Evolutionary conservation across 139 green algal genomes (phyloP).

Genomic region (Ettlia oleoabundans): DNA sequence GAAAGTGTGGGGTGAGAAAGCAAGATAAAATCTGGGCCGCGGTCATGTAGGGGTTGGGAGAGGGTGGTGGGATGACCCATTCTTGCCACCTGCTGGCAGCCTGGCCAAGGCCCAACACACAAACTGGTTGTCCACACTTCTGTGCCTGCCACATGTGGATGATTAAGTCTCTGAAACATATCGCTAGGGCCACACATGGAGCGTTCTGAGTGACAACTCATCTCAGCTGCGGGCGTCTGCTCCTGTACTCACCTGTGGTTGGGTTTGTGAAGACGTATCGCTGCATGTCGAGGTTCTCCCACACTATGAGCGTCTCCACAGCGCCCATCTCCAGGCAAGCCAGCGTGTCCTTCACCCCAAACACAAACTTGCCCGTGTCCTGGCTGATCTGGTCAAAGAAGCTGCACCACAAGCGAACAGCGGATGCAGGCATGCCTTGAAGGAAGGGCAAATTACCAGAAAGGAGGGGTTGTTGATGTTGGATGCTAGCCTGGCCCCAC

Average conservation of each 20-base stretch:
- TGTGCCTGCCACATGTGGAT: no score
- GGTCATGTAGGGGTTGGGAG: no score
- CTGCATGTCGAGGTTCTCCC: constrained; percentile 89
- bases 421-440: not conserved
- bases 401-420: constrained; percentile 44
- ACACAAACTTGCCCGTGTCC: constrained; percentile 95
- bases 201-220: no score
- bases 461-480: not conserved
- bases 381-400: constrained; percentile 99
- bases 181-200: no score
- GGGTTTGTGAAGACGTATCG: constrained; percentile 86
- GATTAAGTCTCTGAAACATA: not conserved
- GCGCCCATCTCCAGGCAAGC: constrained; percentile 98
- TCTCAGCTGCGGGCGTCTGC: not conserved
- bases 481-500: no score
- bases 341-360: constrained; percentile 95
- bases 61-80: no score
- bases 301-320: constrained; percentile 98
- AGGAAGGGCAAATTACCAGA: no score
- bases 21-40: no score
- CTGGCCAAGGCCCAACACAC: no score
- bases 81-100: no score
- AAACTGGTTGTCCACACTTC: no score
- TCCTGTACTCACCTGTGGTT: constrained; percentile 8
- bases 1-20: no score